Evolutionary conservation across 2,329 filamentous ascomycete genomes (phyloP), one percentile per base, ranked within the genome.

Genomic region (Aspergillus costaricaensis): DNA sequence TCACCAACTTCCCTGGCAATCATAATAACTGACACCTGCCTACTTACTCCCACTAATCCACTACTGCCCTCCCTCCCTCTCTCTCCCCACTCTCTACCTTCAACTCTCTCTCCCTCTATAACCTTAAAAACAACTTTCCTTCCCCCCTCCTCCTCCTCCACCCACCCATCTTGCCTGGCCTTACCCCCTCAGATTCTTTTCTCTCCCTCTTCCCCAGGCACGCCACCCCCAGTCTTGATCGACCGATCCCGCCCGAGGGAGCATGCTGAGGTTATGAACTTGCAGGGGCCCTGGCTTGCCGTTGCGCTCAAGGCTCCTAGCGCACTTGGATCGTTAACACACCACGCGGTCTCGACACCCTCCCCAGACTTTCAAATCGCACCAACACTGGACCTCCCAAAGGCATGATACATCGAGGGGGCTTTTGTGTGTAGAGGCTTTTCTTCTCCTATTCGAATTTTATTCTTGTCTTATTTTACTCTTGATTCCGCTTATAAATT

Each of bases 281-380:
- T 64, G 61, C 70, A 72, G 68, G 73, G 72, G 71, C 72, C 73
- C 66, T 72, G 70, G 71, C 65, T 74, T 75, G 65, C 68, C 68
- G 67, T 74, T 76, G 75, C 75, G 75, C 75, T 74, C 72, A 74
- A 70, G 71, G 72, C 75, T 75, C 71, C 73, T 74, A 69, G 72
- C 74, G 69, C 73, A 70, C 67, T 68, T 68, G 67, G 59, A 64
- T 69, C 61, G 56, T 67, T 69, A 63, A 64, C 55, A 62, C 60
- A 68, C 60, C 57, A 66, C 66, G 54, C 62, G 61, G 55, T 65
- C 58, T 66, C 58, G 53, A 64, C 63, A 43, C 58, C 62, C 55
- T 60, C 57, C 62, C 61, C 65, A 60, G 60, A 51, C 65, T 65
- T 63, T 62, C 65, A 70, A 65, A 59, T 62, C 59, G 61, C 58